Base-by-base conservation (phyloP, 768 basidiomycete genomes). In the Boletus rubroflammeus region DNA sequence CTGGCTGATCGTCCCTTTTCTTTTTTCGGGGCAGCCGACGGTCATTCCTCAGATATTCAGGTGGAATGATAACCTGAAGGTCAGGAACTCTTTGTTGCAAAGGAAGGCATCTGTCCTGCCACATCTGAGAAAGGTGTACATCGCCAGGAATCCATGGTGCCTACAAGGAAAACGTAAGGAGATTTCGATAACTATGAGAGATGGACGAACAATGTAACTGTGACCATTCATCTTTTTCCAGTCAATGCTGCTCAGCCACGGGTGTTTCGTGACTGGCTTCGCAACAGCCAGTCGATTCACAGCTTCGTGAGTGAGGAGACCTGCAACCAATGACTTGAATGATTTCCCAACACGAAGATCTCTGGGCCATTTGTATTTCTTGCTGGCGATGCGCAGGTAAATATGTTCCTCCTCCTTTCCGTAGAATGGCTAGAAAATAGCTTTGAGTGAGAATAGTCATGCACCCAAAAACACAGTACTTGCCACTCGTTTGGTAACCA, bases 201-300 rank as follows among this genome's bases (percentile, higher is more conserved):
- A 52, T 21, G 42, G 15, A 69, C 81, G 43, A 62, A 83, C 83
- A 29, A 76, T 54, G 49, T 81, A 80, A 32, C 69, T 64, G 38
- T 77, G 72, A 1, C 64, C 61, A 11, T 70, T 58, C 68, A 83
- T 74, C 60, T 73, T 75, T 19, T 62, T 62, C 82, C 81, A 83
- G 51, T 78, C 71, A 13, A 84, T 67, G 21, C 68, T 64, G 5
- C 58, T 55, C 40, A 84, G 59, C 78, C 79, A 85, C 2, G 72
- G 67, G 51, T 83, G 79, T 6, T 59, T 51, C 39, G 64, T 64
- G 8, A 82, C 71, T 23, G 67, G 62, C 31, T 66, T 72, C 0
- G 63, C 58, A 5, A 64, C 62, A 21, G 78, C 81, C 8, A 81
- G 61, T 26, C 83, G 75, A 39, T 72, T 31, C 13, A 61, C 48